Percentiles rank a stretch among this genome's conserved stretches.
Evolutionary conservation across 106 monocot species (phyloP).

Genomic region (Xerophyta viscosa): DNA sequence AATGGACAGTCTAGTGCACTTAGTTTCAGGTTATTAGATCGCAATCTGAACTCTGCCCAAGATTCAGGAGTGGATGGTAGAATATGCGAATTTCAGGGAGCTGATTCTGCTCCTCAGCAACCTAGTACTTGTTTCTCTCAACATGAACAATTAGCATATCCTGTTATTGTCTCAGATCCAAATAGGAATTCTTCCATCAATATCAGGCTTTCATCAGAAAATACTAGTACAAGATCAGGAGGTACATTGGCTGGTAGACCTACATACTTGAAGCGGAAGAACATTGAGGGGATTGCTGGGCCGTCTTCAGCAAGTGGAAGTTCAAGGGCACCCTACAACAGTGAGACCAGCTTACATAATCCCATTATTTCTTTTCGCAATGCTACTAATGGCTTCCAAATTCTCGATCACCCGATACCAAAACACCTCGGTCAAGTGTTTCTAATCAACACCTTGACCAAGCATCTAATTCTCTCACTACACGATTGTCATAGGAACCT

Average conservation of each 20-base stretch:
- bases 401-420: too few relatives aligned
- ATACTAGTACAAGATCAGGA: conserved; percentile 32
- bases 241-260: conserved; percentile 42
- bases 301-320: conserved; percentile 51
- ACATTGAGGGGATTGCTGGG: conserved; percentile 48
- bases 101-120: conserved; percentile 19
- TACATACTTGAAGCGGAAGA: conserved; percentile 72
- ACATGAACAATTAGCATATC: too few relatives aligned
- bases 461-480: conserved; percentile 11
- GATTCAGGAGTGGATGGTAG: conserved; percentile 1
- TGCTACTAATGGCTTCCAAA: conserved; percentile 11
- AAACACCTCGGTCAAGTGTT: conserved; percentile 12
- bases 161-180: conserved; percentile 18
- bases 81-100: conserved; percentile 8
- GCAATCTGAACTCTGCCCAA: conserved; percentile 10
- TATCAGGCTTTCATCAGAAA: conserved; percentile 18
- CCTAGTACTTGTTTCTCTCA: conserved; percentile 17
- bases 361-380: conserved; percentile 23
- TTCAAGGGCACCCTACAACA: conserved; percentile 18
- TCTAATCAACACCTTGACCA: conserved; percentile 22
- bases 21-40: conserved; percentile 9
- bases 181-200: conserved; percentile 14
- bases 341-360: conserved; percentile 14
- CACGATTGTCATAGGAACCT: conserved; percentile 8
- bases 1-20: conserved; percentile 17